Conservation (phyloP, 352 stramenopile genomes). For the Poterioochromonas sp. region DNA sequence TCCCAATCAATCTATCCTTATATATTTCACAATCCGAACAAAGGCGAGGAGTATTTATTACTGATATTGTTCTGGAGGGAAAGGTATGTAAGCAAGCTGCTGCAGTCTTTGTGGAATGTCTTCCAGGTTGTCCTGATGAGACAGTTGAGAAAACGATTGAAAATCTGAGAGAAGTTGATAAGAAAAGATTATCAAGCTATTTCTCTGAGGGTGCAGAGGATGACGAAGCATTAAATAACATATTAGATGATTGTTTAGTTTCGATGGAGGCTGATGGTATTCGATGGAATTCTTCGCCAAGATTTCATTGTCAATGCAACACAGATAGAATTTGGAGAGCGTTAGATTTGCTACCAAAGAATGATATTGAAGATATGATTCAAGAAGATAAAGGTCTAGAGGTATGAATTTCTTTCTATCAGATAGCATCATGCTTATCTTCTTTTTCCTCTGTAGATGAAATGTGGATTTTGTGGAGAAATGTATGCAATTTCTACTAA, state of each 20-base stretch:
- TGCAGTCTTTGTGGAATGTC: background rate
- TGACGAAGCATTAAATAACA: background rate
- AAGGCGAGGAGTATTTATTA: background rate
- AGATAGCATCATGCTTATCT: background rate
- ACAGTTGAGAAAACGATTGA: background rate
- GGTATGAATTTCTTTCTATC: background rate
- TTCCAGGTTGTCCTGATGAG: background rate
- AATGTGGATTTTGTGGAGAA: background rate
- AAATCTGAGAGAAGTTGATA: background rate
- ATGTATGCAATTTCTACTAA: too few relatives aligned
- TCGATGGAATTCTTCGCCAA: background rate
- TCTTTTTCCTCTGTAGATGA: background rate
- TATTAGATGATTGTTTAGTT: conserved; percentile 1
- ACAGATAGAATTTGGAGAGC: background rate
- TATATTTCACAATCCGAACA: conserved; percentile 7
- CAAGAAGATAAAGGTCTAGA: background rate
- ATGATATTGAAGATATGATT: background rate
- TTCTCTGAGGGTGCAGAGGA: background rate
- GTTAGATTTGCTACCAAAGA: background rate
- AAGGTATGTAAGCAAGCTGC: background rate
- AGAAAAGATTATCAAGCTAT: background rate
- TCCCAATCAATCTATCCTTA: background rate
- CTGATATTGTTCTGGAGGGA: background rate
- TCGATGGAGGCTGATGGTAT: background rate
- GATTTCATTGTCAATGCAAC: background rate